phyloP scores from a whole-genome alignment of 768 basidiomycete genomes.

The Sporobolomyces phaffii region DNA sequence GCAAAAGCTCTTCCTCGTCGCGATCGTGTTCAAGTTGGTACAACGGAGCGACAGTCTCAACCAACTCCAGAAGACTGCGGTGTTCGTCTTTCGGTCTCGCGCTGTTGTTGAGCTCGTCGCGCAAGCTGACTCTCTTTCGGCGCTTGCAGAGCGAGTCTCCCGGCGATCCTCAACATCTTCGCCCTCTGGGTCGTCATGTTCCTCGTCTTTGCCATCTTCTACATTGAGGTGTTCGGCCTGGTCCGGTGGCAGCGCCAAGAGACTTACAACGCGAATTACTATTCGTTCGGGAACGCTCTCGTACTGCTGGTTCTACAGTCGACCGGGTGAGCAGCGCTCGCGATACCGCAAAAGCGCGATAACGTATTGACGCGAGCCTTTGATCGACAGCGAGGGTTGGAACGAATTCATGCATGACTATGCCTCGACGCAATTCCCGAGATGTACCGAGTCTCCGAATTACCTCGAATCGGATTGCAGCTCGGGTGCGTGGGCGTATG shows the following conservation, averaged over 20 bases:
- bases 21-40: slow-evolving; percentile 88
- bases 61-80: slow-evolving; percentile 90
- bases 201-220: slow-evolving; percentile 82
- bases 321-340: slow-evolving; percentile 60
- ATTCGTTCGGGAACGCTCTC: slow-evolving; percentile 67
- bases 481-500: slow-evolving; percentile 67
- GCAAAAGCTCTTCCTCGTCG: slow-evolving; percentile 81
- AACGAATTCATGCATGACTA: slow-evolving; percentile 97
- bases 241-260: slow-evolving; percentile 76
- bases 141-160: slow-evolving; percentile 61
- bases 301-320: slow-evolving; percentile 90
- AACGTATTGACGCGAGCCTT: too few relatives aligned
- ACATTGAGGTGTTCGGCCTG: slow-evolving; percentile 81
- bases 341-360: too few relatives aligned
- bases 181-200: slow-evolving; percentile 84
- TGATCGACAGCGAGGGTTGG: slow-evolving; percentile 94
- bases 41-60: slow-evolving; percentile 81
- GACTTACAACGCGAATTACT: slow-evolving; percentile 67
- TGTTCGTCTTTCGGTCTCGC: slow-evolving; percentile 54
- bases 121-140: background rate
- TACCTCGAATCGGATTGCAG: slow-evolving; percentile 77
- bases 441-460: slow-evolving; percentile 40
- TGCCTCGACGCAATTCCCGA: slow-evolving; percentile 13
- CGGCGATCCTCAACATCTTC: slow-evolving; percentile 75
- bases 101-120: background rate